Conservation (phyloP, 192 early-diverging fungal genomes). For the Paraglomus brasilianum region DNA sequence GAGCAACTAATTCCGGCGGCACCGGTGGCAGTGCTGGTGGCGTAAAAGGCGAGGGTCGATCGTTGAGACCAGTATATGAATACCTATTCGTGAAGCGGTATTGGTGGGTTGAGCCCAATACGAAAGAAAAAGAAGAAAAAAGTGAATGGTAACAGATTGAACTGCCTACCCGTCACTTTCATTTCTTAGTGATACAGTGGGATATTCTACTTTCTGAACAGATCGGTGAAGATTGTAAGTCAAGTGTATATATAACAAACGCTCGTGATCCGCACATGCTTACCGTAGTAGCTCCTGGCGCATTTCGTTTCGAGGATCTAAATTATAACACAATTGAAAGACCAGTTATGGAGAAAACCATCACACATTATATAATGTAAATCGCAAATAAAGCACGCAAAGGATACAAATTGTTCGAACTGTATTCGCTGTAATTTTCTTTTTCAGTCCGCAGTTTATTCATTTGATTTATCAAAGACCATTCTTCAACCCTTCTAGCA, state of each 20-base stretch:
- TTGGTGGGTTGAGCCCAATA: neutral
- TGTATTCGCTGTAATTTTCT: too few species aligned
- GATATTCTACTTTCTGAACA: neutral
- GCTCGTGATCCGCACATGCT: neutral
- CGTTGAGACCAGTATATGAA: neutral
- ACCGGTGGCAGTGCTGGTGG: neutral
- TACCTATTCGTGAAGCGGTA: neutral
- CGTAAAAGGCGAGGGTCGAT: too few species aligned
- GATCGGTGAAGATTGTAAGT: neutral
- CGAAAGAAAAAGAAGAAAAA: neutral
- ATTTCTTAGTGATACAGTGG: slow-evolving; percentile 11
- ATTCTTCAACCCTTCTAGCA: too few species aligned
- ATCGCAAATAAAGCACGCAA: neutral
- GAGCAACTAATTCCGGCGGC: neutral
- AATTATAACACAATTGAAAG: neutral
- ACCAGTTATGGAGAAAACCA: neutral
- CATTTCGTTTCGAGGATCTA: neutral
- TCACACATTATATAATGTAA: neutral
- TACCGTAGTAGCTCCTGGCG: neutral
- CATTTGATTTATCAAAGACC: too few species aligned
- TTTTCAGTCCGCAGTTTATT: too few species aligned
- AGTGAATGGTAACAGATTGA: neutral
- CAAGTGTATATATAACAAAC: neutral
- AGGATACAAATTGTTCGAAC: too few species aligned
- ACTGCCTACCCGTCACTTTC: slow-evolving; percentile 24